phyloP scores from a whole-genome alignment of 1,284 basidiomycete genomes.

The Pulchroboletus neoregius region DNA sequence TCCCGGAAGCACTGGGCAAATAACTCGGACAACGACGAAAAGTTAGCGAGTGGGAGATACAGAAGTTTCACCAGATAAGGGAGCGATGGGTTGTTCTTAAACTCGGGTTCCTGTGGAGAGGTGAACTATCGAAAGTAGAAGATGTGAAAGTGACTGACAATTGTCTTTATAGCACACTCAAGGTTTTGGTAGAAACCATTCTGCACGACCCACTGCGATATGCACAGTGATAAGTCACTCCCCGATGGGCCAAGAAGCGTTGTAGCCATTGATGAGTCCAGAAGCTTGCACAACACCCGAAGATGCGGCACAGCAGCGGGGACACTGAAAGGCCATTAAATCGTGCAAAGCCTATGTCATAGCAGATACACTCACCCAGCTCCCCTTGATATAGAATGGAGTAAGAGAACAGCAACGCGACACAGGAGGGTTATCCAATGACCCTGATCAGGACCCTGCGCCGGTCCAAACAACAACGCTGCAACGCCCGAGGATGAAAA shows the following conservation, averaged over 20 bases:
- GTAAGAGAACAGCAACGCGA: constrained; percentile 44
- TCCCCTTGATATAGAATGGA: constrained; percentile 46
- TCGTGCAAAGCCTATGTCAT: neutral
- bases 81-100: constrained; percentile 27
- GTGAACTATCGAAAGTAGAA: constrained; percentile 3
- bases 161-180: constrained; percentile 17
- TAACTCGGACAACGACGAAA: constrained; percentile 31
- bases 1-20: constrained; percentile 35
- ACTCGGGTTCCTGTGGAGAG: constrained; percentile 22
- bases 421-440: constrained; percentile 60
- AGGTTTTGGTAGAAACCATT: constrained; percentile 21
- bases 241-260: constrained; percentile 12
- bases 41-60: constrained; percentile 26
- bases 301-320: constrained; percentile 24
- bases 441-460: constrained; percentile 34
- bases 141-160: constrained; percentile 22
- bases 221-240: constrained; percentile 9
- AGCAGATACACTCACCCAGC: constrained; percentile 41
- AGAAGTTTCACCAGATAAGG: constrained; percentile 32
- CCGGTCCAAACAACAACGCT: constrained; percentile 45
- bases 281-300: constrained; percentile 28
- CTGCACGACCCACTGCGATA: constrained; percentile 19
- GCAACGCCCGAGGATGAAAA: constrained; percentile 9
- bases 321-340: constrained; percentile 27
- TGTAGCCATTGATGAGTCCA: constrained; percentile 14